Percentiles rank a stretch among this genome's conserved stretches.
phyloP scores from a whole-genome alignment of 148 eudicot genomes.

The Camellia lanceoleosa region DNA sequence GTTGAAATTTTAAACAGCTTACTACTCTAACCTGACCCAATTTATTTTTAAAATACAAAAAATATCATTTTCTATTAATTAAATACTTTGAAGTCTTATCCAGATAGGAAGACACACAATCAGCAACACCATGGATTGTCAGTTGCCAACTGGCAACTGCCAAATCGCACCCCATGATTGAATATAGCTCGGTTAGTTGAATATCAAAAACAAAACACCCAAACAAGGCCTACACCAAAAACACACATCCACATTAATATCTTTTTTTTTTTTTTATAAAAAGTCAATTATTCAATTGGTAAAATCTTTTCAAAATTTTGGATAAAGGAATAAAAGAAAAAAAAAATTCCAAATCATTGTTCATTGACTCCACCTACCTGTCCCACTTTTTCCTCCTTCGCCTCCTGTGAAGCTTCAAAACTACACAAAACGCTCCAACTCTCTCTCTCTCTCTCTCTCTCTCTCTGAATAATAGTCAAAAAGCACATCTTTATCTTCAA shows the following conservation, averaged over 20 bases:
- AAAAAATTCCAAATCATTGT: not conserved
- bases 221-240: not conserved
- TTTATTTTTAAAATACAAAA: no score
- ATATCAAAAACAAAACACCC: not conserved
- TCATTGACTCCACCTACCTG: constrained; percentile 6
- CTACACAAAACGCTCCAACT: not conserved
- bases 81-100: not conserved
- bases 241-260: no score
- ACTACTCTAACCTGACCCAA: no score
- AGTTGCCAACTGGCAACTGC: not conserved
- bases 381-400: not conserved
- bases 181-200: not conserved
- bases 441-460: not conserved
- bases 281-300: no score
- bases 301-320: not conserved
- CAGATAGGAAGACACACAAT: not conserved
- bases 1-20: no score
- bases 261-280: no score
- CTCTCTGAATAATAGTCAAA: not conserved
- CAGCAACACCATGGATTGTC: constrained; percentile 8
- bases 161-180: not conserved
- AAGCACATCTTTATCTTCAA: not conserved
- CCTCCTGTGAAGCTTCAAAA: not conserved
- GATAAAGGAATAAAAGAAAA: not conserved
- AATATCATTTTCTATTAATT: not conserved